Percentiles rank a stretch among this genome's conserved stretches.
Conservation (phyloP, 257 asterid genomes). For the Galeopsis tetrahit region DNA sequence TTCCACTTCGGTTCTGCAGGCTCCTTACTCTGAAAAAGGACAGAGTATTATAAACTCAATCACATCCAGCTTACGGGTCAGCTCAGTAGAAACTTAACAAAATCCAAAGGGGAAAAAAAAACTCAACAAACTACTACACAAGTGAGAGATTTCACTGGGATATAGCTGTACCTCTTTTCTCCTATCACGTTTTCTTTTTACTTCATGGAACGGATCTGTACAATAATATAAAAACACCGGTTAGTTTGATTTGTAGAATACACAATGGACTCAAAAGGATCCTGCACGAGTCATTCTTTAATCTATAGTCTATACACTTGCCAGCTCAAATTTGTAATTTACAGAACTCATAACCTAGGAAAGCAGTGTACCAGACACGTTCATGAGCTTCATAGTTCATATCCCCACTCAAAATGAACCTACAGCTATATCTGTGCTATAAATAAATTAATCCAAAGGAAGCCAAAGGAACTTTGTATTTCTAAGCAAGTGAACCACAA, state of each 20-base stretch:
- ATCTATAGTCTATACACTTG: background rate
- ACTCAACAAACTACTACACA: conserved; percentile 10
- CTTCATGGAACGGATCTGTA: conserved; percentile 93
- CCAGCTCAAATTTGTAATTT: conserved; percentile 12
- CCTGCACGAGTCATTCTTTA: conserved; percentile 4
- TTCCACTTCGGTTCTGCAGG: conserved; percentile 68
- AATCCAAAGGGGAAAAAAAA: background rate
- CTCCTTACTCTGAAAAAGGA: conserved; percentile 71
- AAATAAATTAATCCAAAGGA: conserved; percentile 4
- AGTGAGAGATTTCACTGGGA: conserved; percentile 16
- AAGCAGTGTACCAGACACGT: conserved; percentile 2
- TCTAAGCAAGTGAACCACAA: conserved; percentile 19
- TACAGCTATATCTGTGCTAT: background rate
- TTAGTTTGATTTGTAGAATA: conserved; percentile 35
- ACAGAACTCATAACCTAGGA: background rate
- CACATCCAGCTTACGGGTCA: conserved; percentile 23
- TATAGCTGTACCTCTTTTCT: conserved; percentile 71
- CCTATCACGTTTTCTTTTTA: conserved; percentile 73
- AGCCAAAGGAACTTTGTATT: background rate
- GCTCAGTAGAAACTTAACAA: background rate
- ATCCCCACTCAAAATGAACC: conserved; percentile 12
- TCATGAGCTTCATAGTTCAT: conserved; percentile 21
- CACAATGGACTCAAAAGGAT: conserved; percentile 22
- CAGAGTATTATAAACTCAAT: conserved; percentile 20
- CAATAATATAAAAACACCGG: conserved; percentile 28